Evolutionary conservation across 345 rosid genomes (phyloP), one percentile per base, ranked within the genome.

Genomic region (Raphanus raphanistrum): DNA sequence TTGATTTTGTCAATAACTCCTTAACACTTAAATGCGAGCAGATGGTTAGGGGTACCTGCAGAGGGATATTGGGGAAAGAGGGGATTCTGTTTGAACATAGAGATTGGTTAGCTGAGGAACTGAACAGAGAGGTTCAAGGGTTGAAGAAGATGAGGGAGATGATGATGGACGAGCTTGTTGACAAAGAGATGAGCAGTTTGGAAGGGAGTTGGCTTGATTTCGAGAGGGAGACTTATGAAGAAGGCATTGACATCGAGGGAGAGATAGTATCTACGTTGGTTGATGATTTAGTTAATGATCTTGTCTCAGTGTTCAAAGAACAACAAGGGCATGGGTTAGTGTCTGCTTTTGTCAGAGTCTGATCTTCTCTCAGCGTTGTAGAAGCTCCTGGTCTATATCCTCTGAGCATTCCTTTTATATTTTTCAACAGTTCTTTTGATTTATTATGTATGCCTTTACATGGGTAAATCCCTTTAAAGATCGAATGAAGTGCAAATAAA

Each of bases 131-230:
- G 59, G 9, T 52, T 52, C 59, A 52, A 4, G 59, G 59, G 59
- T 52, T 52, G 59, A 52, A 52, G 59, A 52, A 52, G 59, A 52
- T 52, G 59, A 52, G 59, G 59, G 59, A 52, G 59, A 52, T 52
- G 59, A 52, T 52, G 59, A 52, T 52, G 59, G 59, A 52, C 59
- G 59, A 52, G 26, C 59, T 52, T 52, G 59, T 52, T 52, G 26
- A 52, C 59, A 52, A 52, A 52, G 59, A 52, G 26, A 52, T 52
- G 59, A 52, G 59, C 26, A 52, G 59, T 52, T 52, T 52, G 26
- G 59, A 52, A 52, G 59, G 59, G 26, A 6, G 26, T 52, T 52
- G 59, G 59, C 59, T 52, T 52, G 26, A 52, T 52, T 52, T 52
- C 26, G 59, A 52, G 26, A 52, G 26, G 16, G 59, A 52, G 59